Base-by-base conservation (phyloP, 257 asterid genomes). In the Primulina huaijiensis region DNA sequence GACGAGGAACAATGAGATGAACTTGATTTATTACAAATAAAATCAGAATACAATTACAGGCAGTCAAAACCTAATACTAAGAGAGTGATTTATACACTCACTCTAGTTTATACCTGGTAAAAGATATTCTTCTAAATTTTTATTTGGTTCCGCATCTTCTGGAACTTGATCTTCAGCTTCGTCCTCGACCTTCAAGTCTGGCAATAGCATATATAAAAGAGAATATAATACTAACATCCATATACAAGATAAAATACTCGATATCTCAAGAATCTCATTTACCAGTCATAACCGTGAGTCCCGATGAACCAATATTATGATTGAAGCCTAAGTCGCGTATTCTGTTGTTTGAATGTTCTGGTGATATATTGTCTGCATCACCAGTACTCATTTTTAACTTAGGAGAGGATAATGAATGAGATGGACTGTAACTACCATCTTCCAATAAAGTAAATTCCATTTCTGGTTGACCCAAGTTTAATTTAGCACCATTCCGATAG, bases 41-140 rank as follows among this genome's bases (percentile, higher is more conserved):
- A 25, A 58, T 52, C 27, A 65, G 33, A 55, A 64, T 35, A 73
- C 25, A 56, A 68, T 67, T 74, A 29, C 66, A 66, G 70, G 35
- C 66, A 69, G 68, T 72, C 59, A 68, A 71, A 79, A 64, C 69
- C 50, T 57, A 37, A 59, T 59, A 23, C 60, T 69, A 33, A 62
- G 64, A 58, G 35, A 72, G 30, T 37, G 46, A 72, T 72, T 67
- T 69, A 69, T 65, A 63, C 46, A 64, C 68, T 62, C 19, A 59
- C 61, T 64, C 70, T 62, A 50, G 63, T 65, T 38, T 53, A 67
- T 86, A 92, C 96, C 95, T 78, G 81, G 86, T 74, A 77, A 62
- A 74, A 78, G 73, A 65, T 66, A 38, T 62, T 74, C 79, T 65
- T 79, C 79, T 38, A 75, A 33, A 55, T 67, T 68, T 60, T 69